Percentiles rank a stretch among this genome's conserved stretches.
phyloP scores from a whole-genome alignment of 805 yeast genomes.

The Spathaspora girioi region DNA sequence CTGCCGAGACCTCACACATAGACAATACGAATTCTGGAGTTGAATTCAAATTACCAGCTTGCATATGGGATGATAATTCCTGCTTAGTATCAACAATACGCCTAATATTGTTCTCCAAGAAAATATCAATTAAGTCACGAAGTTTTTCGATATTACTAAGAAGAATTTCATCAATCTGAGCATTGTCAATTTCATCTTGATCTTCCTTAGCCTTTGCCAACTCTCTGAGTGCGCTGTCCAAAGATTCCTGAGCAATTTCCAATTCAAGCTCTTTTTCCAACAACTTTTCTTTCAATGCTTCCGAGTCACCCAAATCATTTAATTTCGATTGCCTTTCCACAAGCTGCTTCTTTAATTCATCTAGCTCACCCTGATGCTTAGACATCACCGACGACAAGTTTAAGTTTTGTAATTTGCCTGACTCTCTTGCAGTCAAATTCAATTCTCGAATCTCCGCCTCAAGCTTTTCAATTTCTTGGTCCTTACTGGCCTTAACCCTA shows the following conservation, averaged over 20 bases:
- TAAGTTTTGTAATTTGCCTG: slow-evolving; percentile 60
- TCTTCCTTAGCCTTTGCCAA: slow-evolving; percentile 50
- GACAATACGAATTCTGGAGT: slow-evolving; percentile 68
- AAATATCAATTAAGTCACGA: slow-evolving; percentile 59
- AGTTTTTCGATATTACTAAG: slow-evolving; percentile 47
- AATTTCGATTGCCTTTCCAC: slow-evolving; percentile 16
- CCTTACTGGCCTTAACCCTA: slow-evolving; percentile 59
- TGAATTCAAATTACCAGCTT: slow-evolving; percentile 75
- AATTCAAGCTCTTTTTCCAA: slow-evolving; percentile 73
- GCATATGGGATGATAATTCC: slow-evolving; percentile 74
- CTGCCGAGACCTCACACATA: slow-evolving; percentile 64
- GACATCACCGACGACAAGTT: slow-evolving; percentile 57
- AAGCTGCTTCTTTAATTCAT: slow-evolving; percentile 48
- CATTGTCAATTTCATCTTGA: slow-evolving; percentile 51
- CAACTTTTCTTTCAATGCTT: slow-evolving; percentile 41
- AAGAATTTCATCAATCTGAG: slow-evolving; percentile 54
- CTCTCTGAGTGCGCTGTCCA: slow-evolving; percentile 67
- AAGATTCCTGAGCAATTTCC: slow-evolving; percentile 73
- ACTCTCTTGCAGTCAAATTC: slow-evolving; percentile 52
- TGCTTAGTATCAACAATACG: slow-evolving; percentile 69
- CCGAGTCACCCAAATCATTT: slow-evolving; percentile 18
- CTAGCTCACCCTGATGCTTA: slow-evolving; percentile 62
- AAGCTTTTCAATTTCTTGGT: slow-evolving; percentile 60
- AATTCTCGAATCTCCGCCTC: slow-evolving; percentile 62
- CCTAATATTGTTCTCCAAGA: slow-evolving; percentile 63